Conservation (phyloP, 306 rosid species). For the Lathyrus aphaca region DNA sequence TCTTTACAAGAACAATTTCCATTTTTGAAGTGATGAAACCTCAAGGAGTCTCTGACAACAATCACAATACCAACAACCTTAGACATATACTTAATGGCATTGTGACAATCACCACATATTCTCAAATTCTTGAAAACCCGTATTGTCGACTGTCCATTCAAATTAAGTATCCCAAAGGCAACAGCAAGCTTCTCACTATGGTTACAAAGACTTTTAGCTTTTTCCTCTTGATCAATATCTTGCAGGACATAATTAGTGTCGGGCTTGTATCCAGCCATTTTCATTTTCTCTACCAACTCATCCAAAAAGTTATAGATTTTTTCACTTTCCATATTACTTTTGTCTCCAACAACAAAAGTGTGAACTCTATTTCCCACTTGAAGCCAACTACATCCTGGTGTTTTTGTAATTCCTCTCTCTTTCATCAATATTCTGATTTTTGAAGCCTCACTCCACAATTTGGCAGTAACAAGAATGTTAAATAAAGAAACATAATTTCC, state of each 20-base stretch:
- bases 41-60: conserved; percentile 58
- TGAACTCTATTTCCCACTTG: conserved; percentile 56
- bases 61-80: conserved; percentile 54
- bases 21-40: conserved; percentile 63
- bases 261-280: conserved; percentile 53
- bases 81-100: conserved; percentile 52
- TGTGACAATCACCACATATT: conserved; percentile 44
- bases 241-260: conserved; percentile 61
- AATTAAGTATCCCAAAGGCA: conserved; percentile 58
- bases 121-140: conserved; percentile 62
- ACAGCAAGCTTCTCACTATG: conserved; percentile 61
- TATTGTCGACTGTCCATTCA: conserved; percentile 52
- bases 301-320: conserved; percentile 44
- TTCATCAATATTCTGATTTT: conserved; percentile 59
- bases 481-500: conserved; percentile 53
- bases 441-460: conserved; percentile 64
- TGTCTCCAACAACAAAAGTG: conserved; percentile 57
- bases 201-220: conserved; percentile 51
- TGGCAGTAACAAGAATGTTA: conserved; percentile 51
- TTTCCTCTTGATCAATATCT: conserved; percentile 61
- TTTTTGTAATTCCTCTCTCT: conserved; percentile 54
- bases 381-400: conserved; percentile 67
- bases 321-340: conserved; percentile 42
- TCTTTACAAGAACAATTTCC: conserved; percentile 56
- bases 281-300: conserved; percentile 56